Base-by-base conservation (phyloP, 1,284 basidiomycete genomes). In the Trichosporon sp. region DNA sequence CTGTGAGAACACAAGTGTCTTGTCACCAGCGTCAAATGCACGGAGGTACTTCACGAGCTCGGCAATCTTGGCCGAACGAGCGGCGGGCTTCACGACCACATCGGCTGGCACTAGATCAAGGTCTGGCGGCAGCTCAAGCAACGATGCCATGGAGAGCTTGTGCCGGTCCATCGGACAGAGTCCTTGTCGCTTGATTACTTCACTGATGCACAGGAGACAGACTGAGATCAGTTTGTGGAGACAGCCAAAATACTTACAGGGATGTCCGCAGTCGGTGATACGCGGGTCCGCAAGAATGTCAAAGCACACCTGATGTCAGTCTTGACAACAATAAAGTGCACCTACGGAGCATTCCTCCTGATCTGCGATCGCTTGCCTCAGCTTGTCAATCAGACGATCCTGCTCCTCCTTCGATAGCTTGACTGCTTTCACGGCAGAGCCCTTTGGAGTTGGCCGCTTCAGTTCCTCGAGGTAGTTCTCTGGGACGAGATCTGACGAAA, bases 81-180 rank as follows among this genome's bases (percentile, higher is more conserved):
- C 89, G 1, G 78, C 73, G 11, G 76, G 71, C 2, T 70, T 64
- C 3, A 74, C 73, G 10, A 56, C 66, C 5, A 73, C 72, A 8
- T 73, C 73, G 3, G 76, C 75, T 7, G 71, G 66, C 0, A 76
- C 73, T 12, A 65, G 56, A 12, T 77, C 76, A 8, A 79, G 81
- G 31, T 86, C 85, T 26, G 87, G 88, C 26, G 88, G 87, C 2
- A 91, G 89, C 65, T 90, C 90, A 59, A 91, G 85, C n/a, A 95
- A 83, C 74, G 91, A 89, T 8, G 83, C 83, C 73, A 88, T 78
- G 6, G 86, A 84, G 61, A 95, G 84, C 2, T 85, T 79, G 12
- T 91, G 89, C 35, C 93, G 91, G 82, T 94, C 93, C 90, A 94
- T 91, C 0, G 93, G 93, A 79, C 93, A 95, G 75, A 88, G 89